Percentiles rank a stretch among this genome's conserved stretches.
Conservation (phyloP, 768 basidiomycete genomes). For the Imleria badia region DNA sequence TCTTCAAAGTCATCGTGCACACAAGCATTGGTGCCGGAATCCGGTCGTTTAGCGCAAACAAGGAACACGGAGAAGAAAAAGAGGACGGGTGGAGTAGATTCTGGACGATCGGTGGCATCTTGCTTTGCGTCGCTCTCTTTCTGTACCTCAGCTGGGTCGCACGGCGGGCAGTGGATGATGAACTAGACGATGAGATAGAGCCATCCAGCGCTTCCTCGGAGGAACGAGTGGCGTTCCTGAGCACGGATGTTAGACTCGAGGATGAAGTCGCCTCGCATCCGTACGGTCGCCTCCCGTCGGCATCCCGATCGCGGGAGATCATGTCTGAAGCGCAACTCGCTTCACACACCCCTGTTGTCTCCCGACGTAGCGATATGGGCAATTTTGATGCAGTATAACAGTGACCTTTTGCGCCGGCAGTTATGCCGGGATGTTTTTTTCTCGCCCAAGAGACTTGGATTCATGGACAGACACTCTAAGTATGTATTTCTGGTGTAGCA, state of each 20-base stretch:
- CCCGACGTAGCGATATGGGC: constrained; percentile 16
- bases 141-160: constrained; percentile 81
- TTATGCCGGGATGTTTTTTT: not conserved
- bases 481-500: constrained; percentile 27
- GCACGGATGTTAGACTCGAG: constrained; percentile 27
- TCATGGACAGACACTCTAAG: constrained; percentile 8
- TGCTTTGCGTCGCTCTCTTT: constrained; percentile 71
- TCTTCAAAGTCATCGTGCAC: constrained; percentile 90
- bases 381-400: constrained; percentile 10
- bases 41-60: constrained; percentile 66
- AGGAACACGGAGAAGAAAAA: constrained; percentile 40
- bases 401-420: not conserved
- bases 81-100: constrained; percentile 50
- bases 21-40: constrained; percentile 85
- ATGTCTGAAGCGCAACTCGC: constrained; percentile 52
- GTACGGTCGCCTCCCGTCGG: constrained; percentile 18
- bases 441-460: not conserved
- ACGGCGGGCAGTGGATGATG: constrained; percentile 61
- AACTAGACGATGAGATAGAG: constrained; percentile 45
- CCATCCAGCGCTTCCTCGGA: constrained; percentile 36
- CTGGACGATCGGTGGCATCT: constrained; percentile 69
- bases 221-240: constrained; percentile 55
- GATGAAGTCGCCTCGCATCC: constrained; percentile 22
- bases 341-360: constrained; percentile 13
- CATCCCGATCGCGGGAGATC: constrained; percentile 19